These are phyloP conservation scores for Arbutus unedo DNA, from an alignment of 148 eudicot genomes.

Conservation along the genomic window DNA sequence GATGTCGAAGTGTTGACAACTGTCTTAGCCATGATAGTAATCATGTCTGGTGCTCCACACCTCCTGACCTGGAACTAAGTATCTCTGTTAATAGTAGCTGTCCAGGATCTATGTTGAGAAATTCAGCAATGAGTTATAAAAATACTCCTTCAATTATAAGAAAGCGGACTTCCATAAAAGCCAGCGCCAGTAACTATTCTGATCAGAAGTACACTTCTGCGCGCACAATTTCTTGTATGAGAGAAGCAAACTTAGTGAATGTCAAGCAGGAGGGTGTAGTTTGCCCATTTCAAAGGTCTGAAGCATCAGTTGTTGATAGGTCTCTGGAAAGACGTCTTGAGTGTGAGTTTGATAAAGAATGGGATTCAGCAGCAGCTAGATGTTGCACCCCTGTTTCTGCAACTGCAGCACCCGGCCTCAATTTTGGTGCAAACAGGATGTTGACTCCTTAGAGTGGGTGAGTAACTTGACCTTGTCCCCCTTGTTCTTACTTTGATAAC, in stretches of 20 bases:
- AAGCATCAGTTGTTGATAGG: slow-evolving; percentile 23
- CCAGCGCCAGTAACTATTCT: slow-evolving; percentile 8
- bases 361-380: slow-evolving; percentile 34
- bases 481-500: neutral
- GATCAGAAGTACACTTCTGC: slow-evolving; percentile 19
- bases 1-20: slow-evolving; percentile 20
- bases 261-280: slow-evolving; percentile 14
- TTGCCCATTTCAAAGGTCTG: slow-evolving; percentile 22
- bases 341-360: slow-evolving; percentile 60
- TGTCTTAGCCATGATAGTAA: slow-evolving; percentile 16
- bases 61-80: slow-evolving; percentile 28
- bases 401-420: slow-evolving; percentile 23
- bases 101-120: slow-evolving; percentile 67
- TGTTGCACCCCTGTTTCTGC: slow-evolving; percentile 35
- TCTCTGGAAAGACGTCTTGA: slow-evolving; percentile 57
- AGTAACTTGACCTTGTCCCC: slow-evolving; percentile 10
- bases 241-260: slow-evolving; percentile 1
- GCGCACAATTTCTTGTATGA: neutral
- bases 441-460: slow-evolving; percentile 34
- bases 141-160: slow-evolving; percentile 73
- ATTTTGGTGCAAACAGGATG: slow-evolving; percentile 25
- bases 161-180: slow-evolving; percentile 35
- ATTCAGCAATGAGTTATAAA: slow-evolving; percentile 64
- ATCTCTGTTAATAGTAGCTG: slow-evolving; percentile 36
- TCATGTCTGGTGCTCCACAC: slow-evolving; percentile 32